Evolutionary conservation across 1,284 basidiomycete species (phyloP).

Genomic region (Tylopilus sp.): DNA sequence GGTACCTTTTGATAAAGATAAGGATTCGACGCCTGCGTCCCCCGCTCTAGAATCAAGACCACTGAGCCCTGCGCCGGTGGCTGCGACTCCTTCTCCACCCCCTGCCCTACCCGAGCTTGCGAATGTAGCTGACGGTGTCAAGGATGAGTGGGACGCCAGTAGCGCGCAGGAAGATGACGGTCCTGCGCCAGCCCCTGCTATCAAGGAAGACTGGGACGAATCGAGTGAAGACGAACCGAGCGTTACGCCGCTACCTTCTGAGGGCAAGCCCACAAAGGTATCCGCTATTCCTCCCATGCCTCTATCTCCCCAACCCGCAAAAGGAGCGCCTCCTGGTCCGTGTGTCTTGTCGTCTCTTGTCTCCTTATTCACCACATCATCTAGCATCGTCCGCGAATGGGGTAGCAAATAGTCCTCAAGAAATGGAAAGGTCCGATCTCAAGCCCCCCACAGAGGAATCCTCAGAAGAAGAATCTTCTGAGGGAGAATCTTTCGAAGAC

Average conservation of each 20-base stretch:
- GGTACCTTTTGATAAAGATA: slow-evolving; percentile 46
- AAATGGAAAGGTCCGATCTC: slow-evolving; percentile 1
- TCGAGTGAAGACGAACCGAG: slow-evolving; percentile 64
- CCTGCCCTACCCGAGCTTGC: slow-evolving; percentile 20
- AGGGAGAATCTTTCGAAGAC: slow-evolving; percentile 40
- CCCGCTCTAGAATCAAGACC: slow-evolving; percentile 52
- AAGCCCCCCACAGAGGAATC: slow-evolving; percentile 33
- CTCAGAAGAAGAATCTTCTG: slow-evolving; percentile 45
- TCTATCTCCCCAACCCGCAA: slow-evolving; percentile 1
- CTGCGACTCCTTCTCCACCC: slow-evolving; percentile 23
- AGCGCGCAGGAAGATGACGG: slow-evolving; percentile 35
- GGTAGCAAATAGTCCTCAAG: slow-evolving; percentile 1
- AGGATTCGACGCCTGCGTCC: slow-evolving; percentile 37
- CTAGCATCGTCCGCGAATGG: slow-evolving; percentile 7
- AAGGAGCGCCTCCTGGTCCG: slow-evolving; percentile 11
- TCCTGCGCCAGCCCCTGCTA: slow-evolving; percentile 35
- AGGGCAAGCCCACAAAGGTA: slow-evolving; percentile 29
- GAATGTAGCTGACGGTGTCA: slow-evolving; percentile 42
- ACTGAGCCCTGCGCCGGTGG: slow-evolving; percentile 44
- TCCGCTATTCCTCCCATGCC: slow-evolving; percentile 21
- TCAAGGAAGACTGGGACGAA: slow-evolving; percentile 87
- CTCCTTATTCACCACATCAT: not conserved
- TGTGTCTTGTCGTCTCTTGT: not conserved
- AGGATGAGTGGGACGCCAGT: slow-evolving; percentile 84
- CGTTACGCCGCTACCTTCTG: slow-evolving; percentile 9